Evolutionary conservation across 192 early-diverging fungal species (phyloP).

Genomic region (Rhizoclosmatium sp.): DNA sequence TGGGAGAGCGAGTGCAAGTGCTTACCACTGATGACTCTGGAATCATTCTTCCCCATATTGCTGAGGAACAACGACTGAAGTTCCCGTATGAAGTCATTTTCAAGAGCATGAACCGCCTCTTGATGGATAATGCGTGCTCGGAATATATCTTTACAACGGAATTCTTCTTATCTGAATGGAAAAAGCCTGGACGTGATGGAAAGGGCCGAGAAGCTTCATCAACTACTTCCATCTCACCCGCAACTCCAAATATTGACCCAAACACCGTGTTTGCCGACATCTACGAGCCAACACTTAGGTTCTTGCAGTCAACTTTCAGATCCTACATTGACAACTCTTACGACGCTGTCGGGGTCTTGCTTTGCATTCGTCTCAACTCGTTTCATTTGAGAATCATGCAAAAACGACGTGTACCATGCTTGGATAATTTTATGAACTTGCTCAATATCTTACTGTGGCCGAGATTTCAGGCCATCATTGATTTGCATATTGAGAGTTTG

Average conservation of each 20-base stretch:
- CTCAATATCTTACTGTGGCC: constrained; percentile 97
- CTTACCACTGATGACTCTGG: constrained; percentile 80
- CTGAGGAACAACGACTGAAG: constrained; percentile 76
- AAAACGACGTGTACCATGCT: constrained; percentile 73
- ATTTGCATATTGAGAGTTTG: constrained; percentile 91
- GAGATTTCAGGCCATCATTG: constrained; percentile 76
- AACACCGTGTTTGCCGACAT: constrained; percentile 81
- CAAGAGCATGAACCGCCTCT: constrained; percentile 87
- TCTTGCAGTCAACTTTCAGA: constrained; percentile 71
- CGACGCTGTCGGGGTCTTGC: constrained; percentile 89
- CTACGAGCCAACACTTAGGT: constrained; percentile 83
- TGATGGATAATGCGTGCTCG: constrained; percentile 93
- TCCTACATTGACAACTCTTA: constrained; percentile 76
- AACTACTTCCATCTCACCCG: background rate
- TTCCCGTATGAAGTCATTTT: constrained; percentile 92
- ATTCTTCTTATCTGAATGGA: constrained; percentile 83
- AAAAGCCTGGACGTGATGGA: constrained; percentile 45
- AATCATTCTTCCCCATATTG: constrained; percentile 82
- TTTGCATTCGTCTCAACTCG: constrained; percentile 89
- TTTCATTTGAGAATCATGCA: constrained; percentile 85
- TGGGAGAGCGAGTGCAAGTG: constrained; percentile 83
- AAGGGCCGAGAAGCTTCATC: background rate
- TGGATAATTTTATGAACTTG: constrained; percentile 89
- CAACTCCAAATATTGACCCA: constrained; percentile 29
- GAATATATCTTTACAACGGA: constrained; percentile 93